These are phyloP conservation scores for Nigrograna mackinnonii DNA, from an alignment of 2,329 filamentous ascomycete species.

Conservation along the genomic window DNA sequence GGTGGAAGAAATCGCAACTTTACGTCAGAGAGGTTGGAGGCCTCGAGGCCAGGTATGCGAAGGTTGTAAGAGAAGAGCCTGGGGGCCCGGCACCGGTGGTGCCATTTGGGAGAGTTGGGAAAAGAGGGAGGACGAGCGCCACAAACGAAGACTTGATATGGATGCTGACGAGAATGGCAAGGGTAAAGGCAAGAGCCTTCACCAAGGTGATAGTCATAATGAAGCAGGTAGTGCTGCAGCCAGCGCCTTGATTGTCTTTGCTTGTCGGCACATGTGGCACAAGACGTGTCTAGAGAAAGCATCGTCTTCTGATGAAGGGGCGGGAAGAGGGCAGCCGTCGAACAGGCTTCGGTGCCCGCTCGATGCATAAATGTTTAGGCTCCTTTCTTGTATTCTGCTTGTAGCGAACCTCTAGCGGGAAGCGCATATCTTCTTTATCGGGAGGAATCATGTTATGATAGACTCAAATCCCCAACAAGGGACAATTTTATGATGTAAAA, in stretches of 20 bases:
- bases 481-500: too few relatives aligned
- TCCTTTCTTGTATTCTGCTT: too few relatives aligned
- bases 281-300: conserved; percentile 34
- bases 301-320: conserved; percentile 1
- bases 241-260: conserved; percentile 38
- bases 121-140: conserved; percentile 51
- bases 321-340: too few relatives aligned
- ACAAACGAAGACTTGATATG: conserved; percentile 42
- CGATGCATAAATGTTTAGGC: too few relatives aligned
- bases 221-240: conserved; percentile 37
- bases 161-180: conserved; percentile 48
- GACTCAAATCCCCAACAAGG: too few relatives aligned
- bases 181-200: conserved; percentile 54
- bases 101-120: conserved; percentile 85
- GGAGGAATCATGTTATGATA: too few relatives aligned
- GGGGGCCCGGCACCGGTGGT: conserved; percentile 83
- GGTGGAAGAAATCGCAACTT: conserved; percentile 72
- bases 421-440: too few relatives aligned
- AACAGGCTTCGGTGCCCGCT: too few relatives aligned
- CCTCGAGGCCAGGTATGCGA: conserved; percentile 87
- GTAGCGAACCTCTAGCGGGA: too few relatives aligned
- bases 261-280: conserved; percentile 46
- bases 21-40: conserved; percentile 86
- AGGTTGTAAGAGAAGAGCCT: conserved; percentile 77
- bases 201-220: conserved; percentile 52